Evolutionary conservation across 2,329 filamentous ascomycete genomes (phyloP).

Genomic region (Phialocephala subalpina): DNA sequence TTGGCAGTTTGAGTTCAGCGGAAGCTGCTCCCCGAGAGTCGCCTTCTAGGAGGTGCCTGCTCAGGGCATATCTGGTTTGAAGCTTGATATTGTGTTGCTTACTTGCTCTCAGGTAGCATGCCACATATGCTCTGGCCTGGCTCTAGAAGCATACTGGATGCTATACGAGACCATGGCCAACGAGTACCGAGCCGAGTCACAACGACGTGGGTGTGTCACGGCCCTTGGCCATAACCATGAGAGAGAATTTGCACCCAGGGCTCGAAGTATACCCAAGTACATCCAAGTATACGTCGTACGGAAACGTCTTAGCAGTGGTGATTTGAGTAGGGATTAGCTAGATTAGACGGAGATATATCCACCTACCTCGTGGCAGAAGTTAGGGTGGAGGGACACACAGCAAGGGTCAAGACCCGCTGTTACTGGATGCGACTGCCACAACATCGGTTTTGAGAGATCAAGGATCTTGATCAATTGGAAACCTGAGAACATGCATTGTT

Average conservation of each 20-base stretch:
- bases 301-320: slow-evolving; percentile 16
- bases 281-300: neutral
- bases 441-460: slow-evolving; percentile 8
- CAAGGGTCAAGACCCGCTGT: slow-evolving; percentile 26
- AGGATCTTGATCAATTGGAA: slow-evolving; percentile 20
- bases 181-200: neutral
- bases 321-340: slow-evolving; percentile 20
- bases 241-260: neutral
- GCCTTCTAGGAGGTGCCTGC: too few relatives aligned
- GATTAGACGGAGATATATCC: slow-evolving; percentile 17
- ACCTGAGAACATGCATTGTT: neutral
- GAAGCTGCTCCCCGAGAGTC: slow-evolving; percentile 14
- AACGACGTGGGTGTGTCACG: neutral
- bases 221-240: too few relatives aligned
- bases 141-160: neutral
- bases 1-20: slow-evolving; percentile 11
- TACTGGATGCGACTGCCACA: slow-evolving; percentile 1
- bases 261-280: slow-evolving; percentile 4
- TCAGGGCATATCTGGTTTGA: neutral
- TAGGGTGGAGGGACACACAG: slow-evolving; percentile 17
- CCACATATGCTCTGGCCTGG: neutral
- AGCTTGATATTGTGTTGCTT: neutral
- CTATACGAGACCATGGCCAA: too few relatives aligned
- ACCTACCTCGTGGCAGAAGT: slow-evolving; percentile 28
- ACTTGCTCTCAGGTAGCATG: neutral